These are phyloP conservation scores for Oxyria digyna DNA, from an alignment of 148 eudicot genomes.

Conservation along the genomic window DNA sequence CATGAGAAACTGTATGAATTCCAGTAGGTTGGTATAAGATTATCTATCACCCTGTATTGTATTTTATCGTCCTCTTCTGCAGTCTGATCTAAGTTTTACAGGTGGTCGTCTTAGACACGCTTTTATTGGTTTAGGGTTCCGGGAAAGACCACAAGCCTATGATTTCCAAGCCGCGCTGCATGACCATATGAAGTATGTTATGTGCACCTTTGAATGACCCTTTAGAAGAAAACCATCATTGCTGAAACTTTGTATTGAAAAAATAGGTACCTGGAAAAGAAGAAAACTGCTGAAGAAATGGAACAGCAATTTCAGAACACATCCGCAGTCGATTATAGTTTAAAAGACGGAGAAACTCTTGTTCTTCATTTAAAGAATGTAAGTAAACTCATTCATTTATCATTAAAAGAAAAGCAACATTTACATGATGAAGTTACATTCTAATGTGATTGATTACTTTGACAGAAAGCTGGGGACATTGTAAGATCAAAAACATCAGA, in stretches of 20 bases:
- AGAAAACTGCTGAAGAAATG: constrained; percentile 98
- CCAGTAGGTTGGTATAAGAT: neutral
- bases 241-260: neutral
- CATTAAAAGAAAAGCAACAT: neutral
- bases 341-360: constrained; percentile 90
- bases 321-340: constrained; percentile 77
- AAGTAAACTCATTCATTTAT: constrained; percentile 4
- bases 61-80: neutral
- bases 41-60: neutral
- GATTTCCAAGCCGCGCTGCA: constrained; percentile 99
- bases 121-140: constrained; percentile 87
- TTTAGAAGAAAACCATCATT: neutral
- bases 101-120: constrained; percentile 96
- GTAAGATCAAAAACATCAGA: constrained; percentile 52
- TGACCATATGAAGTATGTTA: constrained; percentile 87
- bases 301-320: constrained; percentile 76
- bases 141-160: constrained; percentile 90
- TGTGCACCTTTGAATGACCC: neutral
- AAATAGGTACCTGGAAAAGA: constrained; percentile 73
- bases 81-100: constrained; percentile 18
- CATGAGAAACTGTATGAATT: neutral
- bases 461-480: constrained; percentile 47
- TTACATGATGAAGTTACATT: neutral
- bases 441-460: neutral
- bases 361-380: constrained; percentile 80